These are phyloP conservation scores for Avena insularis DNA, from an alignment of 176 grass and related monocot genomes.

Conservation along the genomic window DNA sequence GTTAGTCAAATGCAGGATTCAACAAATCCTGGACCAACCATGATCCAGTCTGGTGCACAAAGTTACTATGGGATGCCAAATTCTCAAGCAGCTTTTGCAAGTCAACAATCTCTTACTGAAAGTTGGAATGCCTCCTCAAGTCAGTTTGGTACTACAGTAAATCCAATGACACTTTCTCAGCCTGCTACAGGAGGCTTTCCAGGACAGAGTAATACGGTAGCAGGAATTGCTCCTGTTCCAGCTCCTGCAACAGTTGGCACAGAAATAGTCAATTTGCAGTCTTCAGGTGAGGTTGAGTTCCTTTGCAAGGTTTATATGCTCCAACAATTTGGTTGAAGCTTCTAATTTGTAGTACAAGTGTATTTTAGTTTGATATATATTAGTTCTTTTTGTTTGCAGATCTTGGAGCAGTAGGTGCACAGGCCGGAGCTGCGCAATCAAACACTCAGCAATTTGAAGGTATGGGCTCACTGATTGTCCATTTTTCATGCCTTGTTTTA, in stretches of 20 bases:
- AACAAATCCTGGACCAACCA: conserved; percentile 44
- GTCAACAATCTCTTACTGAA: conserved; percentile 52
- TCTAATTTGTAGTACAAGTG: not conserved
- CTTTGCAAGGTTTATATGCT: conserved; percentile 29
- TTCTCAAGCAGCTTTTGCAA: conserved; percentile 49
- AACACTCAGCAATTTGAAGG: conserved; percentile 55
- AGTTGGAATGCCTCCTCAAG: conserved; percentile 50
- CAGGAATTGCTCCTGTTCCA: conserved; percentile 54
- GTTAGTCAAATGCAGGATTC: conserved; percentile 41
- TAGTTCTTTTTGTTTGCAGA: conserved; percentile 35
- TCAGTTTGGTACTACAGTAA: conserved; percentile 51
- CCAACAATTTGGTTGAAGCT: conserved; percentile 19
- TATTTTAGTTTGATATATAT: conserved; percentile 34
- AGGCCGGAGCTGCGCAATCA: conserved; percentile 41
- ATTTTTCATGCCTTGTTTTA: conserved; percentile 16
- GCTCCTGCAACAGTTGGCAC: conserved; percentile 34
- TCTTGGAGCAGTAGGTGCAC: conserved; percentile 40
- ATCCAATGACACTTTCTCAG: conserved; percentile 43
- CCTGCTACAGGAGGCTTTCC: conserved; percentile 43
- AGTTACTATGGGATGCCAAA: conserved; percentile 54
- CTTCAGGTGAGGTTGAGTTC: conserved; percentile 65
- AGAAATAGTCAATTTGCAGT: conserved; percentile 41
- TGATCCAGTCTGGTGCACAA: conserved; percentile 48
- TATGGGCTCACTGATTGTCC: conserved; percentile 38
- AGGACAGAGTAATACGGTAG: conserved; percentile 40